Base-by-base conservation (phyloP, 805 yeast genomes). In the Teunomyces pallodes region DNA sequence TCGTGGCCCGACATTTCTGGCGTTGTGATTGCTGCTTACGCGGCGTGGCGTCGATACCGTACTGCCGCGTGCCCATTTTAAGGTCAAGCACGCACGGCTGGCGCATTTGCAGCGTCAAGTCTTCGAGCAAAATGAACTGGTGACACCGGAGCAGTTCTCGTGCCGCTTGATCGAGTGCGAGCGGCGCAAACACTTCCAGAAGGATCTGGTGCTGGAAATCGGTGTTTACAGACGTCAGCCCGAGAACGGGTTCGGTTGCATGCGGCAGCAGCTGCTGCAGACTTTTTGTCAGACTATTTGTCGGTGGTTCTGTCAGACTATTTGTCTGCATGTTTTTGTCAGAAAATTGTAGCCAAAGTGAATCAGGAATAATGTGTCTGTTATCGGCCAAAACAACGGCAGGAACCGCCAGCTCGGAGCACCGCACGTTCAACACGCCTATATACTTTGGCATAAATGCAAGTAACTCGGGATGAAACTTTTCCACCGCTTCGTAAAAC, bases 31-130 rank as follows among this genome's bases (percentile, higher is more conserved):
- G 62, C 60, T 83, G 86, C 66, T 94, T 94, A 43, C 82, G 69
- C 10, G 69, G 64, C 5, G 77, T 75, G 0, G 98, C 97, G 54
- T 90, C 96, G n/a, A 92, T 86, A 8, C 99, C 99, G 60, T 94
- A 94, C 67, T 94, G 99, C 49, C 99, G 77, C 0, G 99, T 92
- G 0, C 99, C 99, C 98, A 94, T 94, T 63, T 94, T 94, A 57
- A 94, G 74, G 67, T 94, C 99, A 43, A 94, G 70, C 0, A 92
- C 98, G 62, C 97, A 91, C 0, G 99, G 97, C 54, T 79, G 80
- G 28, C 68, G 72, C 83, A 92, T 82, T 20, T 89, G 88, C 46
- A 84, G 78, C 0, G 98, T 94, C 43, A 94, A 70, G 69, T 94
- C 99, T 62, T 95, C 99, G 43, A 94, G 72, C 8, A 94, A 67